Evolutionary conservation across 2,329 filamentous ascomycete genomes (phyloP).

Genomic region (Elsinoe perseae): DNA sequence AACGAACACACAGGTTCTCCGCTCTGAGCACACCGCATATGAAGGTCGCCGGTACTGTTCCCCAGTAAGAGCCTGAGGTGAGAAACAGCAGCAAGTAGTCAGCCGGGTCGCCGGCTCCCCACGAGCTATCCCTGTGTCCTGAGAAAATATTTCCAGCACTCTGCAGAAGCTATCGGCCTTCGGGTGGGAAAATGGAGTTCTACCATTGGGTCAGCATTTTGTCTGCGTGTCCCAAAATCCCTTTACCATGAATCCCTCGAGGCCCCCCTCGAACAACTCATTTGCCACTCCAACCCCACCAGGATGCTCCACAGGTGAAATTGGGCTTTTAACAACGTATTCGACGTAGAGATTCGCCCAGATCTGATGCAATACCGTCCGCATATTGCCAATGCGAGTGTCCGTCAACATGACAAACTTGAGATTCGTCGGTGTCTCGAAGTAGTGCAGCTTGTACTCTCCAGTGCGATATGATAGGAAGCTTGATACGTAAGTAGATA

Average conservation of each 20-base stretch:
- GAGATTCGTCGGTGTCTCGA: constrained; percentile 91
- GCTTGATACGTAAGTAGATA: constrained; percentile 36
- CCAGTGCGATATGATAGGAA: constrained; percentile 90
- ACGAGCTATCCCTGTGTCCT: too few species aligned
- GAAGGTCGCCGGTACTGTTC: too few species aligned
- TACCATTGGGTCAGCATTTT: neutral
- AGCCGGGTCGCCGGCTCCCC: too few species aligned
- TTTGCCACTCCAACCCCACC: constrained; percentile 56
- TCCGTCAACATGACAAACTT: constrained; percentile 97
- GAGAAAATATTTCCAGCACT: neutral
- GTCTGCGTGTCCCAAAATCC: neutral
- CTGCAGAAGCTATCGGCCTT: constrained; percentile 7
- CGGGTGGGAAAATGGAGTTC: constrained; percentile 15
- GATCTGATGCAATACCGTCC: constrained; percentile 92
- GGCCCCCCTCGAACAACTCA: constrained; percentile 55
- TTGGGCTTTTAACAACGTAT: constrained; percentile 64
- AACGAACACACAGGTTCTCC: too few species aligned
- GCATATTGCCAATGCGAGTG: constrained; percentile 78
- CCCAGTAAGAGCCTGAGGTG: too few species aligned
- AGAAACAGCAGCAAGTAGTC: too few species aligned
- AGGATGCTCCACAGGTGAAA: constrained; percentile 54
- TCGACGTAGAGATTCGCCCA: constrained; percentile 98
- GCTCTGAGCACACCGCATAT: too few species aligned
- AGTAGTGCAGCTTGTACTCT: constrained; percentile 98
- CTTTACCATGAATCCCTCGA: constrained; percentile 67